Base-by-base conservation (phyloP, 306 rosid genomes). In the cucumber (Cucumis sativus) region DNA sequence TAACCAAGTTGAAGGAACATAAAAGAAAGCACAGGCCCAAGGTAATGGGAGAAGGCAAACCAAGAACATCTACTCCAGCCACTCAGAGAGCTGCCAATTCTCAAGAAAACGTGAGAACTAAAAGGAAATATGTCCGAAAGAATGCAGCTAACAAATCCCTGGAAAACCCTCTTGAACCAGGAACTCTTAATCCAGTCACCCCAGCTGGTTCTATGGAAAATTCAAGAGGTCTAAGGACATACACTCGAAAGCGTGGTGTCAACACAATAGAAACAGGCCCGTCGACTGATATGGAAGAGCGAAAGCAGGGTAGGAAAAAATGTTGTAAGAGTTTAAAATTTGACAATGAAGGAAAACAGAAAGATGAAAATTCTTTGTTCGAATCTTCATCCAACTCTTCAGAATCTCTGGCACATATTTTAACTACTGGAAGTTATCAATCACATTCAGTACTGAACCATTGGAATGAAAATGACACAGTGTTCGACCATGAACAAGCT, bases 1-100 rank as follows among this genome's bases (percentile, higher is more conserved):
- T 86, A 65, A 89, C 92, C 11, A 86, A 79, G 70, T 83, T 54
- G 71, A 91, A 86, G 85, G 81, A 74, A 64, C 87, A 77, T 79
- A 88, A 92, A 75, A 90, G 83, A 83, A 91, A 85, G 83, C 92
- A 91, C 86, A 85, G 97, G 77, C 97, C 97, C 57, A 94, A 89
- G 88, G 98, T 94, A 80, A 78, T 94, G 74, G 78, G 14, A 45
- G 98, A 94, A 88, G 89, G 85, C 51, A 91, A 88, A 77, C 91
- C 87, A 59, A 90, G 80, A 82, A 70, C 81, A 43, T 80, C 66
- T 43, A 91, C 85, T 77, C 80, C 85, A 20, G 79, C n/a, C 68
- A 83, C 78, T 30, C 88, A 85, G 25, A 88, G 81, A 74, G 81
- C 88, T 45, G 71, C 66, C 55, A 84, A 55, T 82, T 73, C 89